Evolutionary conservation across 495 filamentous ascomycete genomes (phyloP), one percentile per base, ranked within the genome.

Genomic region (Neurospora tetraspora): DNA sequence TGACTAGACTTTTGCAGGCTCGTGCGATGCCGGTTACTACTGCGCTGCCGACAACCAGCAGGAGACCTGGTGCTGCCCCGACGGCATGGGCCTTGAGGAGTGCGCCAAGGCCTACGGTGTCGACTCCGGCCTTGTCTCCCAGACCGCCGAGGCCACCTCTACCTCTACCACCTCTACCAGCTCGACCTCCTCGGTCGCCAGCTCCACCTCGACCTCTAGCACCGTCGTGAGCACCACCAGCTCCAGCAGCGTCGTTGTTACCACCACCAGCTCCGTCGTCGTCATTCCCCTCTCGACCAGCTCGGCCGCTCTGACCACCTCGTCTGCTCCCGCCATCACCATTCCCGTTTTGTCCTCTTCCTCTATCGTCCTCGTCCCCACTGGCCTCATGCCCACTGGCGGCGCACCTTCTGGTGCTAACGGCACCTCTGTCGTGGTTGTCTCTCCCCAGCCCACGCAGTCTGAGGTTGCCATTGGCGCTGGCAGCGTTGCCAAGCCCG

Each of bases 11-110:
- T 43, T 45, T 18, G 12, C 70, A 86, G 85, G 81, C 74, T 83
- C 85, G 40, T 86, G 85, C 76, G 84, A 85, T 36, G 69, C 74
- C 20, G 85, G 83, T 20, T 85, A 82, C 78, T 86, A 83, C 77
- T 86, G 85, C 78, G 77, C 83, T 3, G 76, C 78, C 69, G 83
- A 85, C 69, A 75, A 73, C 31, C 70, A 74, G 47, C 75, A 76
- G 69, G 76, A 78, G 70, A 85, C 84, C 23, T 84, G 81, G 82
- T 86, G 84, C 78, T 86, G 85, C 79, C 83, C 83, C 39, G 75
- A 85, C 23, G 79, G 74, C 47, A 80, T 83, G 79, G 77, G 77
- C 59, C 75, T 85, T 65, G 71, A 70, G 47, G 76, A 80, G n/a
- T 86, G 85, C 78, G 85, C 85, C 68, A 71, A 72, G 45, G 79